These are phyloP conservation scores for Apiospora phragmitis DNA, from an alignment of 2,329 filamentous ascomycete species.

Conservation along the genomic window DNA sequence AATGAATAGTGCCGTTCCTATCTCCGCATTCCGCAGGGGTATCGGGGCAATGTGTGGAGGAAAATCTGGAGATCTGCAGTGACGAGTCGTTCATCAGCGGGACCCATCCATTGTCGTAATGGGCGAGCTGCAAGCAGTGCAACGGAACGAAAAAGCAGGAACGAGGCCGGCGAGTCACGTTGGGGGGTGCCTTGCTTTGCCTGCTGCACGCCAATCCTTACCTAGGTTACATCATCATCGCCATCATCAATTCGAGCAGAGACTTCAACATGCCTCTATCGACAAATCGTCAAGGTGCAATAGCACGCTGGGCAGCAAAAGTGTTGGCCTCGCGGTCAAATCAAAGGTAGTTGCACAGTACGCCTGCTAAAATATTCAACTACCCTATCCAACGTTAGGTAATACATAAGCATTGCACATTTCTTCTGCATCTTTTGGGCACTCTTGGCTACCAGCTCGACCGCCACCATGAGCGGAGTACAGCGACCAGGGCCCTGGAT, in stretches of 20 bases:
- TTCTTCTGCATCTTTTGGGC: slow-evolving; percentile 24
- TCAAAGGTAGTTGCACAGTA: too few relatives aligned
- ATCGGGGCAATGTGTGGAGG: neutral
- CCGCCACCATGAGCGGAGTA: slow-evolving; percentile 27
- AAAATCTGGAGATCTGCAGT: neutral
- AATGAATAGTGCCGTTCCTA: too few relatives aligned
- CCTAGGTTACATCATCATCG: too few relatives aligned
- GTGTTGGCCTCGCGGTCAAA: too few relatives aligned
- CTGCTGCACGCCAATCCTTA: neutral
- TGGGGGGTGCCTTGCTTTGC: neutral
- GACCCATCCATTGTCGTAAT: neutral
- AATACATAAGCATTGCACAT: slow-evolving; percentile 22
- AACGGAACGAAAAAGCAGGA: neutral
- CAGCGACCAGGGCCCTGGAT: slow-evolving; percentile 22
- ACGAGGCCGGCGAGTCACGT: neutral
- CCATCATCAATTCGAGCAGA: neutral
- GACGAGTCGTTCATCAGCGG: neutral
- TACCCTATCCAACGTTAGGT: too few relatives aligned
- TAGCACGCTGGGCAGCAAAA: too few relatives aligned
- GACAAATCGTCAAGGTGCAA: too few relatives aligned
- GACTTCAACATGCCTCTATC: neutral
- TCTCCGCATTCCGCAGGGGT: too few relatives aligned
- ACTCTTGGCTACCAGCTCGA: slow-evolving; percentile 24
- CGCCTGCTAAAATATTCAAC: too few relatives aligned
- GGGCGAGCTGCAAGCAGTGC: neutral